Percentiles rank a stretch among this genome's conserved stretches.
phyloP scores from a whole-genome alignment of 2,329 filamentous ascomycete genomes.

The Xylariales sp. region DNA sequence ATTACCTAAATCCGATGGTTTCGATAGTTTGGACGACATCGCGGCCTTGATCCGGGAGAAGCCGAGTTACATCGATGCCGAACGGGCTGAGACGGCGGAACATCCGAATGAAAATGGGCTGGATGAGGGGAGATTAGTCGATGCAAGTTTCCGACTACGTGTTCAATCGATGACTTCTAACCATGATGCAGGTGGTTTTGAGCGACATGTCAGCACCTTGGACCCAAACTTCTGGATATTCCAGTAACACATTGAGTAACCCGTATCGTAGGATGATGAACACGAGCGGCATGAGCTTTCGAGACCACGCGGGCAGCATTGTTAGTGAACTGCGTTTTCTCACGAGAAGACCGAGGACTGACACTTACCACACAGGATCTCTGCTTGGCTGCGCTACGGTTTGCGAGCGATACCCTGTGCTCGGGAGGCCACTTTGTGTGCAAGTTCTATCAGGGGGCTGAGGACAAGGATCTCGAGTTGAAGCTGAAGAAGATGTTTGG shows the following conservation, averaged over 20 bases:
- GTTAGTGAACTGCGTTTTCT: too few species aligned
- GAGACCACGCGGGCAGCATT: slow-evolving; percentile 92
- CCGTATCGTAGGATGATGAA: slow-evolving; percentile 99
- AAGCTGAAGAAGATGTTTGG: slow-evolving; percentile 72
- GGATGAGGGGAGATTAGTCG: slow-evolving; percentile 58
- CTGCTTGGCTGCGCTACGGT: slow-evolving; percentile 77
- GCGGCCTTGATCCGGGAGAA: slow-evolving; percentile 29
- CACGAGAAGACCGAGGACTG: too few species aligned
- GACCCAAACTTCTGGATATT: slow-evolving; percentile 73
- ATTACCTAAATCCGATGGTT: neutral
- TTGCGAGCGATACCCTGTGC: slow-evolving; percentile 79
- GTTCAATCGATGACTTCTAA: neutral
- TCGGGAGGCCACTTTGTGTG: slow-evolving; percentile 87
- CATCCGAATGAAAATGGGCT: slow-evolving; percentile 25
- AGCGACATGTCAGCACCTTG: slow-evolving; percentile 99
- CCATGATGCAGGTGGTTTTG: slow-evolving; percentile 67
- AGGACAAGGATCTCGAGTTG: slow-evolving; percentile 76
- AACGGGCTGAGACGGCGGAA: slow-evolving; percentile 41
- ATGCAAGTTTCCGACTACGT: slow-evolving; percentile 44
- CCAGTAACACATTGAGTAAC: slow-evolving; percentile 88
- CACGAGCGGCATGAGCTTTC: slow-evolving; percentile 80
- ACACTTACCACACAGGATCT: too few species aligned
- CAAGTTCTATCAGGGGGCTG: slow-evolving; percentile 92
- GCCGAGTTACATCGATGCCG: slow-evolving; percentile 63
- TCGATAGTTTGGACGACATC: slow-evolving; percentile 15